phyloP scores from a whole-genome alignment of 1,284 basidiomycete genomes.

The Taiwanofungus camphoratus region DNA sequence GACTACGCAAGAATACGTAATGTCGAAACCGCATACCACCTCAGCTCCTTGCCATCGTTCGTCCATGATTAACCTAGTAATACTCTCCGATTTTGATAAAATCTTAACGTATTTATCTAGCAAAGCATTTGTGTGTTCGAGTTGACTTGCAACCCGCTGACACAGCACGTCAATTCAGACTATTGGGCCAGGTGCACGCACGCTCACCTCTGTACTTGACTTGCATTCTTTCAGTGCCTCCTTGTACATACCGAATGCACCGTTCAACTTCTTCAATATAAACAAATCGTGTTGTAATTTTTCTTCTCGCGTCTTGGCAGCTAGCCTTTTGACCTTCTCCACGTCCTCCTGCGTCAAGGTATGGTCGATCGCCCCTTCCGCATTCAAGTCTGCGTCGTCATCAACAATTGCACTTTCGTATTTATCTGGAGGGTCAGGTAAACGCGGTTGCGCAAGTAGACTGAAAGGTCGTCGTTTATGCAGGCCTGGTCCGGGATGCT shows the following conservation, averaged over 20 bases:
- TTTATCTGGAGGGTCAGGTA: background rate
- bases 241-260: constrained; percentile 58
- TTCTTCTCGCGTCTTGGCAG: constrained; percentile 55
- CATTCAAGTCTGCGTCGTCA: constrained; percentile 25
- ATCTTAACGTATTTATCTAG: constrained; percentile 68
- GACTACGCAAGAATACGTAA: no score
- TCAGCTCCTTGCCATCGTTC: constrained; percentile 69
- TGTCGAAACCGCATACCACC: constrained; percentile 41
- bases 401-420: constrained; percentile 20
- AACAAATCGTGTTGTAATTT: constrained; percentile 67
- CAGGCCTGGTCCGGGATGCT: constrained; percentile 24
- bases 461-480: constrained; percentile 30
- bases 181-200: background rate
- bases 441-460: constrained; percentile 33
- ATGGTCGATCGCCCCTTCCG: constrained; percentile 17
- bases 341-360: constrained; percentile 26
- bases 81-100: constrained; percentile 62
- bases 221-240: constrained; percentile 57
- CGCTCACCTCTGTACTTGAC: constrained; percentile 60
- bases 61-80: constrained; percentile 63
- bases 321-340: constrained; percentile 24
- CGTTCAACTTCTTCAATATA: constrained; percentile 65
- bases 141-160: constrained; percentile 57
- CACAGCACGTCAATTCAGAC: background rate
- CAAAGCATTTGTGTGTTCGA: constrained; percentile 64